Base-by-base conservation (phyloP, 805 yeast species). In the Metschnikowia picachoensis region DNA sequence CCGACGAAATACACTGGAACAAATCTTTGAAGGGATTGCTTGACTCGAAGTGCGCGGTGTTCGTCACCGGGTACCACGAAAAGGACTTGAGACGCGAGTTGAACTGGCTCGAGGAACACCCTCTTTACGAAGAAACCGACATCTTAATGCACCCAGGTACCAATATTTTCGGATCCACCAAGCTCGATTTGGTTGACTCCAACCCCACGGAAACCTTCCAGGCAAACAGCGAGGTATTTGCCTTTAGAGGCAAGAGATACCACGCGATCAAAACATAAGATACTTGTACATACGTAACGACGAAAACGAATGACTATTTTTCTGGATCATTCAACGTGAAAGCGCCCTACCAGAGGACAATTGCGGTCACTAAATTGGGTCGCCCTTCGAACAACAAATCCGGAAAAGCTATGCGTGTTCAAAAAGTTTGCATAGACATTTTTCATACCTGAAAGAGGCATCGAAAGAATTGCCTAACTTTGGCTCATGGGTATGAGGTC, bases 211-310 rank as follows among this genome's bases (percentile, higher is more conserved):
- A 92, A 63, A 87, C 89, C 13, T 92, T 85, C 74, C 96, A 87
- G 71, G 86, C 87, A 62, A 94, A 94, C 72, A 90, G 87, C 74
- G 82, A 83, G 61, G 68, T 94, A 46, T 91, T 89, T 66, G 99
- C 92, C 10, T 79, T 91, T 67, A 83, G 99, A 71, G 98, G 99
- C 56, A 94, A 92, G 76, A 80, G 99, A 64, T 94, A 94, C 70
- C 97, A 91, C 60, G 96, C 97, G 35, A 76, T 87, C 55, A 44
- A 44, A 43, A 31, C 43, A 32, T 44, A 44, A 17, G 10, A 35
- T 11, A 43, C 46, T 37, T 44, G 47, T 44, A 44, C 39, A 44
- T 44, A 44, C 13, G 30, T 32, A 43, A 43, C 33, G 46, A 38
- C 38, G 38, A 38, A 32, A 37, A 37, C 29, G 46, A 35, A 31